Base-by-base conservation (phyloP, 225 moss, liverwort and hornwort genomes). In the Rhytidiadelphus loreus region DNA sequence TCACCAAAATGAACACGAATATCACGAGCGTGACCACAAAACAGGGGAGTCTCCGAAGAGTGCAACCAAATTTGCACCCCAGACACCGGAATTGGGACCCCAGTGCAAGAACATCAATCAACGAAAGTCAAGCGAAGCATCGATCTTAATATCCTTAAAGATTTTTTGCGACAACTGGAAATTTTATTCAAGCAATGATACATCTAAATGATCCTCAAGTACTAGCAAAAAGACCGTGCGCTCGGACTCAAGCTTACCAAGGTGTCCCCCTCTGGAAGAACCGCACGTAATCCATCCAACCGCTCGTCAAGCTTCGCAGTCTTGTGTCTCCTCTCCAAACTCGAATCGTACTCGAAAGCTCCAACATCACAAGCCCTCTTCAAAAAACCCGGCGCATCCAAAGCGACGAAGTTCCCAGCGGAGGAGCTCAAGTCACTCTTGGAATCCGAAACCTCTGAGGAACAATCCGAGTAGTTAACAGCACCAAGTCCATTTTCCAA, bases 251-350 rank as follows among this genome's bases (percentile, higher is more conserved):
- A 77, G 56, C 85, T 83, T 61, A 91, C 91, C 70, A n/a, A 86
- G 23, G 57, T 62, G 41, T 69, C 48, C 50, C 44, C 84, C 23
- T 90, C 85, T 16, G 85, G 90, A 10, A 88, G 50, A 50, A 90
- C 75, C 7, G 88, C 90, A 58, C 76, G 80, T 6, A 92, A 88
- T 30, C 53, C 68, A 65, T 88, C 88, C 24, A 90, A 79, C 46
- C 86, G 83, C 75, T 90, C 86, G 32, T 86, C 79, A 72, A 92
- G 84, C 86, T 68, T 92, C 28, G 74, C 88, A 41, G 77, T 76
- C 77, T 87, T 84, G 44, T 39, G 39, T 44, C 56, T 82, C 13
- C 62, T 71, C 63, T 85, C 83, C 86, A 72, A n/a, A 81, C 46
- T 82, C 48, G 58, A 83, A 59, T 82, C 81, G n/a, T 55, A 65